Evolutionary conservation across 352 stramenopile species (phyloP).

Genomic region (Blastocystis sp.): DNA sequence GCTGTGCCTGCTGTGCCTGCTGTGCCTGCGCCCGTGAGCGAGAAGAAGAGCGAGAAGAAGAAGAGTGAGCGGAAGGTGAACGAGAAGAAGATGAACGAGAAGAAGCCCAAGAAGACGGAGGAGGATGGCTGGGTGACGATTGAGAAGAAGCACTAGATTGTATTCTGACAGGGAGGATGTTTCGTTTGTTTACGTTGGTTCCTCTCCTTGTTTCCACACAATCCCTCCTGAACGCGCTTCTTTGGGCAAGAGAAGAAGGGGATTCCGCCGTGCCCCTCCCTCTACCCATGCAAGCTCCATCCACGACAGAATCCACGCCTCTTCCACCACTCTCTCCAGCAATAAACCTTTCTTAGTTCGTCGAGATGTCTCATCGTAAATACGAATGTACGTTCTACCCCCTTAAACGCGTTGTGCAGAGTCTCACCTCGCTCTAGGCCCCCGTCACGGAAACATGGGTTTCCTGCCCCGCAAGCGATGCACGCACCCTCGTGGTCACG

Average conservation of each 20-base stretch:
- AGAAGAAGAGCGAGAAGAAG: constrained; percentile 32
- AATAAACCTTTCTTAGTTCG: constrained; percentile 27
- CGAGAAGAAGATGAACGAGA: background rate
- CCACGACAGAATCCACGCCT: background rate
- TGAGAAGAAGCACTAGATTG: constrained; percentile 42
- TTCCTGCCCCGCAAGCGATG: constrained; percentile 99
- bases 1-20: background rate
- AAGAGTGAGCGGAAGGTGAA: background rate
- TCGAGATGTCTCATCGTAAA: constrained; percentile 92
- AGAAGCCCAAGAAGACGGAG: constrained; percentile 57
- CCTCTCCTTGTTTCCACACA: background rate
- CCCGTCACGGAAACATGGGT: constrained; percentile 91
- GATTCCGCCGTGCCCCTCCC: background rate
- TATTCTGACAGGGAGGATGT: constrained; percentile 17
- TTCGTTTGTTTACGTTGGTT: constrained; percentile 27
- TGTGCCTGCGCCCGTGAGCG: background rate
- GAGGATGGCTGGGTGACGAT: constrained; percentile 38
- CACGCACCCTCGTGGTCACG: constrained; percentile 95
- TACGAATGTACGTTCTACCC: constrained; percentile 79
- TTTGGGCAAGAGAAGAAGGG: background rate
- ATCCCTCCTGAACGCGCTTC: background rate
- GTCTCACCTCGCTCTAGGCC: constrained; percentile 73
- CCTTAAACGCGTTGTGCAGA: background rate
- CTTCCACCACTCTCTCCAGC: constrained; percentile 9
- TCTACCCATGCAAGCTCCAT: background rate